Evolutionary conservation across 2,329 filamentous ascomycete genomes (phyloP).

Genomic region (Sordariomycetes sp.): DNA sequence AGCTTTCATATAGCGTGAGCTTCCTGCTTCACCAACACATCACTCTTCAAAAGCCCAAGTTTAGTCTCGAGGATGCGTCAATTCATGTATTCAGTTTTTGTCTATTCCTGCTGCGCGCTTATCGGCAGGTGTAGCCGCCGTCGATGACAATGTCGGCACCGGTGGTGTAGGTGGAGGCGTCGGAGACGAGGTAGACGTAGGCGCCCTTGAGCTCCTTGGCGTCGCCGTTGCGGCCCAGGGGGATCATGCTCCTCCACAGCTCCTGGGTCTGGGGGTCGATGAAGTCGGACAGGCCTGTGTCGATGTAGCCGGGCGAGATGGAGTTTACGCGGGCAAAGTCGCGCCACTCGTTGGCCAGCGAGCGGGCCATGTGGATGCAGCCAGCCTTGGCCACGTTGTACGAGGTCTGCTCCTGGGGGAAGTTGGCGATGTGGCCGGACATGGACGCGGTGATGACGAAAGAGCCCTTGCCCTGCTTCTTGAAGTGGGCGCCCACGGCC

Average conservation of each 20-base stretch:
- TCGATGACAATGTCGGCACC: slow-evolving; percentile 59
- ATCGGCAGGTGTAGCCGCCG: slow-evolving; percentile 42
- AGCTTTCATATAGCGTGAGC: too few relatives aligned
- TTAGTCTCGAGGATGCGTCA: too few relatives aligned
- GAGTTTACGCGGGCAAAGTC: slow-evolving; percentile 52
- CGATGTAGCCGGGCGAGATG: slow-evolving; percentile 54
- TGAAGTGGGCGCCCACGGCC: slow-evolving; percentile 50
- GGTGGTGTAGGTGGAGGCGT: slow-evolving; percentile 64
- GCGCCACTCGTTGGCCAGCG: slow-evolving; percentile 51
- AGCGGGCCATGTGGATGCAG: slow-evolving; percentile 28
- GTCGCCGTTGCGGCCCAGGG: slow-evolving; percentile 56
- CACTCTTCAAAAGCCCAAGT: too few relatives aligned
- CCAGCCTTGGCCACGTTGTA: slow-evolving; percentile 52
- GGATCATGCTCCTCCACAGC: slow-evolving; percentile 62
- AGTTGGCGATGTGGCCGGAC: slow-evolving; percentile 57
- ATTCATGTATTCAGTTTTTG: too few relatives aligned
- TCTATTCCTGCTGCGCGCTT: too few relatives aligned
- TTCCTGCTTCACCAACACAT: too few relatives aligned
- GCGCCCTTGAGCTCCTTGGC: slow-evolving; percentile 61
- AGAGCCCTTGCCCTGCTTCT: slow-evolving; percentile 47
- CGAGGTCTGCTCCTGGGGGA: slow-evolving; percentile 53
- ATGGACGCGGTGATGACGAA: slow-evolving; percentile 58
- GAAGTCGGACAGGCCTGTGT: slow-evolving; percentile 53
- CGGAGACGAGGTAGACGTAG: slow-evolving; percentile 62
- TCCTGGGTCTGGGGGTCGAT: slow-evolving; percentile 51